A percentile compares a stretch with the other conserved stretches of the same genome.
phyloP scores from a whole-genome alignment of 352 stramenopile species.

The Blastocystis sp. region DNA sequence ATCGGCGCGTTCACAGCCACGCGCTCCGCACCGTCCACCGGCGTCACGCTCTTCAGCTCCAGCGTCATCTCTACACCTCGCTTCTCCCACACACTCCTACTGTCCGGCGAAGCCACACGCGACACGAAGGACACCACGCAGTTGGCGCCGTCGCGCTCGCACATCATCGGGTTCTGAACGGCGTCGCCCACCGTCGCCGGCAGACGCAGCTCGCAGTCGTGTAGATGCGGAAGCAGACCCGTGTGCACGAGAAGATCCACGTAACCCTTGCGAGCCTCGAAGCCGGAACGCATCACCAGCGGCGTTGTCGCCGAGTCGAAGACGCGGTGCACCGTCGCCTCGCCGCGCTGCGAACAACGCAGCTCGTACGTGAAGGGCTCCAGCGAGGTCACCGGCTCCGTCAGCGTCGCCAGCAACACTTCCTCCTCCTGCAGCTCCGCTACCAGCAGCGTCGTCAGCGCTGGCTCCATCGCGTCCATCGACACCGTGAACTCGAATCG shows the following conservation, averaged over 20 bases:
- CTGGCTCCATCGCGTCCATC: neutral
- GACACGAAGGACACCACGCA: neutral
- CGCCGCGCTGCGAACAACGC: neutral
- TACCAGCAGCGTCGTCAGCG: neutral
- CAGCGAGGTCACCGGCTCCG: neutral
- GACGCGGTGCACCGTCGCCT: neutral
- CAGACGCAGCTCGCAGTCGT: neutral
- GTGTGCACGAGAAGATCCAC: neutral
- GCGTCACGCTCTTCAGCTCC: neutral
- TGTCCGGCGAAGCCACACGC: neutral
- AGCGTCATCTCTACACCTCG: neutral
- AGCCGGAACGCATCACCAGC: neutral
- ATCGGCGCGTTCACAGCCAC: slow-evolving; percentile 6
- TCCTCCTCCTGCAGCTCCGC: neutral
- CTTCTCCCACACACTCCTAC: neutral
- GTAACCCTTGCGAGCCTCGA: neutral
- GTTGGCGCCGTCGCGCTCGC: neutral
- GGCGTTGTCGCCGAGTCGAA: neutral
- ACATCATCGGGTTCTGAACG: neutral
- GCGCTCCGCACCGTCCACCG: slow-evolving; percentile 14
- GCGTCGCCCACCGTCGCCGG: neutral
- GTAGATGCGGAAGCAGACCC: neutral
- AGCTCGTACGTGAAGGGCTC: slow-evolving; percentile 9
- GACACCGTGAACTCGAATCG: neutral
- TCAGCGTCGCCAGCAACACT: neutral